These are phyloP conservation scores for Zostera marina DNA, from an alignment of 116 monocot species.

Conservation along the genomic window DNA sequence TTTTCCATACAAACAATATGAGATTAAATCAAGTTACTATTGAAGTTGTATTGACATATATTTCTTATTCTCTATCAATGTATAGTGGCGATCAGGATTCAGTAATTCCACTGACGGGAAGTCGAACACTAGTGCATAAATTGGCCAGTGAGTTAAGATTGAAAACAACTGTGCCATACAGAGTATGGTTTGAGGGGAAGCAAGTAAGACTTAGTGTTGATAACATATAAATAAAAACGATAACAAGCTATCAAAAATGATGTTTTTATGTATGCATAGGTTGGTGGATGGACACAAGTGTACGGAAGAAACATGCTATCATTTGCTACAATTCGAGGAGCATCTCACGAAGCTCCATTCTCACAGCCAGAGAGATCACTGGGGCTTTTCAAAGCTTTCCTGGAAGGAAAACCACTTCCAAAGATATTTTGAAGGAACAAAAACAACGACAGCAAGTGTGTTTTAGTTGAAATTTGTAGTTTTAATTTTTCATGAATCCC, in stretches of 20 bases:
- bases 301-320: slow-evolving; percentile 53
- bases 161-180: slow-evolving; percentile 64
- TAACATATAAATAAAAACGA: background rate
- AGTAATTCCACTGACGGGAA: slow-evolving; percentile 90
- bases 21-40: too few species aligned
- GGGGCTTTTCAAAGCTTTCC: slow-evolving; percentile 58
- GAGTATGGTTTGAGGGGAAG: slow-evolving; percentile 91
- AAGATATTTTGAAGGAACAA: slow-evolving; percentile 42
- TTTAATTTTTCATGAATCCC: background rate
- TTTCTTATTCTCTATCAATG: too few species aligned
- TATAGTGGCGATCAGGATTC: slow-evolving; percentile 97
- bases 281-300: slow-evolving; percentile 97
- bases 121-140: slow-evolving; percentile 59
- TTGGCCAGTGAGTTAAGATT: slow-evolving; percentile 56
- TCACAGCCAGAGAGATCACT: slow-evolving; percentile 94
- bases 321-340: slow-evolving; percentile 92
- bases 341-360: slow-evolving; percentile 96
- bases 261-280: slow-evolving; percentile 16
- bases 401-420: slow-evolving; percentile 56
- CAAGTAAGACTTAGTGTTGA: slow-evolving; percentile 23
- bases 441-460: background rate
- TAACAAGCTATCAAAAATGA: too few species aligned
- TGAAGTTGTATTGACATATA: too few species aligned
- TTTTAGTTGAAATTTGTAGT: background rate
- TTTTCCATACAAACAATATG: too few species aligned